phyloP scores from a whole-genome alignment of 345 rosid species.

The Syzygium aromaticum region DNA sequence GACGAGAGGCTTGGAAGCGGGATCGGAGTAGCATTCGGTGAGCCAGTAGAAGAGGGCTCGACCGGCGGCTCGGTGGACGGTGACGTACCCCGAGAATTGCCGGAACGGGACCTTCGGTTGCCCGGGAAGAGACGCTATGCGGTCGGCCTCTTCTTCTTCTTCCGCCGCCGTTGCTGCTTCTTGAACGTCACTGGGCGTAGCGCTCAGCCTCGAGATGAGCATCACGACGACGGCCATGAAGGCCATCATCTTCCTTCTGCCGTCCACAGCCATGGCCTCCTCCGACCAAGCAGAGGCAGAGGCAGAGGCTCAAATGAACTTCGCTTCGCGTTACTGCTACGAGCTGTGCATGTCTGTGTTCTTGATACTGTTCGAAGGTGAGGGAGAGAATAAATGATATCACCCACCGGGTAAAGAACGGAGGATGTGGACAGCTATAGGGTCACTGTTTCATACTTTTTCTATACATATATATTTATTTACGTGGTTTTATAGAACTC shows the following conservation, averaged over 20 bases:
- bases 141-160: slow-evolving; percentile 52
- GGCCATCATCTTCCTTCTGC: neutral
- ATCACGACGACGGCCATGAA: neutral
- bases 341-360: neutral
- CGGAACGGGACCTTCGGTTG: slow-evolving; percentile 82
- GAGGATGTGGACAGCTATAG: neutral
- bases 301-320: neutral
- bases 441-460: neutral
- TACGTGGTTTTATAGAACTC: neutral
- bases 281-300: neutral
- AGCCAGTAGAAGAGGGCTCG: slow-evolving; percentile 98
- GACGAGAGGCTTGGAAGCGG: slow-evolving; percentile 65
- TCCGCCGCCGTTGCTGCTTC: neutral
- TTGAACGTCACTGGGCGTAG: neutral
- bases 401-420: neutral
- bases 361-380: neutral
- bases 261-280: neutral
- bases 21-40: slow-evolving; percentile 53
- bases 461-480: neutral
- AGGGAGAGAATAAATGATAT: neutral
- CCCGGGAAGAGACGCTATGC: slow-evolving; percentile 80
- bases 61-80: slow-evolving; percentile 53
- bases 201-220: neutral
- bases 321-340: neutral
- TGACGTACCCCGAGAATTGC: slow-evolving; percentile 90